Evolutionary conservation across 2,329 filamentous ascomycete genomes (phyloP), one percentile per base, ranked within the genome.

Genomic region (Cytospora piceicola): DNA sequence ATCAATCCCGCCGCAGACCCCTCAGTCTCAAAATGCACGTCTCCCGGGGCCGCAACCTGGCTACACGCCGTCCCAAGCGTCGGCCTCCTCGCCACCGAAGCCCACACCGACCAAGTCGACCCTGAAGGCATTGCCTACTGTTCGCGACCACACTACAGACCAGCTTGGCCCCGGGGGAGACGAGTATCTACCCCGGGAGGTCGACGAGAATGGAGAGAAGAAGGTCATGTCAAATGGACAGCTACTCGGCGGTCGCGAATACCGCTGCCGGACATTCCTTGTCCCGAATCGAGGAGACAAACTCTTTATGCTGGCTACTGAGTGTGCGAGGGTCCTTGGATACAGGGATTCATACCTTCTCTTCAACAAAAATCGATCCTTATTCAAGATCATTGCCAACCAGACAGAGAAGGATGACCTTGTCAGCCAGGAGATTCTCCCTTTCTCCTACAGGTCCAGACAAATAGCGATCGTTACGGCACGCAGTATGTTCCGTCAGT

Each of bases 391-490:
- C 74, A 99, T 99, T 73, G 94, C 94, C 65, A 96, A 91, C 68
- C 94, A 98, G 76, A 83, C 90, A 32, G 95, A 99, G 76, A 99
- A 99, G 82, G 95, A 99, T 76, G 93, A 98, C 73, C 83, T 99
- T 20, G 97, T 99, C 58, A 85, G 89, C 69, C 94, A 98, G 80
- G 95, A 98, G 73, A 96, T 98, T 65, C 82, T 99, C 24, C 95
- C 95, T 0, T 99, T 98, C 77, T 97, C 94, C 4, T 99, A 99
- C 77, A 88, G 95, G 54, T 99, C 95, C n/a, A 88, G 95, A 59
- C 95, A 99, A 78, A 99, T 99, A 71, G 95, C 95, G 60, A 97
- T 99, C 69, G 95, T 99, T 53, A 98, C 95, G 0, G 95, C 95
- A 34, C 89, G 93, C 70, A 98, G 94, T 72, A 99, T 99, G 95